Conservation (phyloP, 768 basidiomycete genomes). For the Hygrophoropsis aurantiaca region DNA sequence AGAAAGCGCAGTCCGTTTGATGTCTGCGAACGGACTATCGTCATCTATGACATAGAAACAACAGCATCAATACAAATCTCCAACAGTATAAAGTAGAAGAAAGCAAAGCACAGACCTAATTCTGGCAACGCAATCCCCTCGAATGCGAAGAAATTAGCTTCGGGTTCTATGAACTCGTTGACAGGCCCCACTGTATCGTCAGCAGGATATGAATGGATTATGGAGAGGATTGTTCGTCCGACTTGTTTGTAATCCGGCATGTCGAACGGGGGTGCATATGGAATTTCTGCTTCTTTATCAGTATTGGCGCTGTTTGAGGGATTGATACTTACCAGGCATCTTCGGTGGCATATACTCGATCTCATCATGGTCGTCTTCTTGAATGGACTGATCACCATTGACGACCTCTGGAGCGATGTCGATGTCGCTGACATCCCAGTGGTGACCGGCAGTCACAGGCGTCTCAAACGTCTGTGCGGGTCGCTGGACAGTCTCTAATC, state of each 20-base stretch:
- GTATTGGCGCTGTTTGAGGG: no score
- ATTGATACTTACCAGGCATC: constrained; percentile 43
- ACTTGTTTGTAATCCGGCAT: constrained; percentile 48
- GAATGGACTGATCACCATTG: constrained; percentile 15
- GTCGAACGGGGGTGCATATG: constrained; percentile 48
- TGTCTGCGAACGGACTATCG: constrained; percentile 25
- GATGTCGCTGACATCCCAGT: constrained; percentile 76
- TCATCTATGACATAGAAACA: constrained; percentile 19
- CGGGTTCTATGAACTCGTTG: constrained; percentile 17
- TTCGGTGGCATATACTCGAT: constrained; percentile 58
- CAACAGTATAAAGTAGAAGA: not conserved
- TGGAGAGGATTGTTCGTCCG: constrained; percentile 35
- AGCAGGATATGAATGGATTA: constrained; percentile 33
- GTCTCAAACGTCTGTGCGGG: constrained; percentile 67
- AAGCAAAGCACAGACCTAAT: constrained; percentile 18
- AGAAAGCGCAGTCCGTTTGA: not conserved
- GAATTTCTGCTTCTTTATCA: constrained; percentile 28
- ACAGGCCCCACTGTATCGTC: constrained; percentile 30
- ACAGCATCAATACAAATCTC: no score
- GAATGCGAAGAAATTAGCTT: constrained; percentile 19
- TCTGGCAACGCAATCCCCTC: constrained; percentile 17
- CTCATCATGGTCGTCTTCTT: constrained; percentile 42
- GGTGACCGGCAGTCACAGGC: constrained; percentile 60
- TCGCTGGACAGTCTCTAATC: no score
- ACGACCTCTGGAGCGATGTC: constrained; percentile 32